phyloP scores from a whole-genome alignment of 1,284 basidiomycete genomes.

The Papiliotrema nemorosa region DNA sequence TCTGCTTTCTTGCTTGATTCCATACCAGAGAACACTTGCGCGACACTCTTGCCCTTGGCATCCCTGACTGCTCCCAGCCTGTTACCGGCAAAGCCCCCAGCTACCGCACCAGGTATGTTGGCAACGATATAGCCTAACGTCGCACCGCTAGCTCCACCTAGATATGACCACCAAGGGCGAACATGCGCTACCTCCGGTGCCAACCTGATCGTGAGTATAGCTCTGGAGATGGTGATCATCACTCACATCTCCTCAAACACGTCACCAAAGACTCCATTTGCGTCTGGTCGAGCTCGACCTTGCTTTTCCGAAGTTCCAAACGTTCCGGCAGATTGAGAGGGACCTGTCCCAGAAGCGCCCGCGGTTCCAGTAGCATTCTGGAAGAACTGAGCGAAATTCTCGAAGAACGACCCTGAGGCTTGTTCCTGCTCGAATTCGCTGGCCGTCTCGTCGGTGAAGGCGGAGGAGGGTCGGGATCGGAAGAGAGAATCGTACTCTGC shows the following conservation, averaged over 20 bases:
- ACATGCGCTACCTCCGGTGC: slow-evolving; percentile 48
- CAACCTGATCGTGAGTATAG: slow-evolving; percentile 25
- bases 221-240: background rate
- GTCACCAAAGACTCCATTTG: slow-evolving; percentile 77
- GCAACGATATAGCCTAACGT: slow-evolving; percentile 82
- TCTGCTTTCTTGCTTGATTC: slow-evolving; percentile 79
- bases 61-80: slow-evolving; percentile 81
- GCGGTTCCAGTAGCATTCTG: slow-evolving; percentile 41
- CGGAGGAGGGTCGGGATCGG: slow-evolving; percentile 50
- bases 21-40: slow-evolving; percentile 80
- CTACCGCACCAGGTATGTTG: slow-evolving; percentile 69
- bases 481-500: slow-evolving; percentile 76
- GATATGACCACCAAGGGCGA: slow-evolving; percentile 44
- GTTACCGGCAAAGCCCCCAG: slow-evolving; percentile 69
- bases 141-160: slow-evolving; percentile 61
- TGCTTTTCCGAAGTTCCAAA: slow-evolving; percentile 3
- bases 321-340: slow-evolving; percentile 3
- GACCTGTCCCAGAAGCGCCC: slow-evolving; percentile 11
- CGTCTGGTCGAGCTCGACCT: slow-evolving; percentile 59
- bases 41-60: slow-evolving; percentile 88
- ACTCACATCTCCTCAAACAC: slow-evolving; percentile 78
- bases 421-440: slow-evolving; percentile 55
- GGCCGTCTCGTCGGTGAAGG: slow-evolving; percentile 40
- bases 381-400: slow-evolving; percentile 71
- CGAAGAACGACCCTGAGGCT: slow-evolving; percentile 70